phyloP scores from a whole-genome alignment of 805 yeast species.

The Dipodascus geniculatus region DNA sequence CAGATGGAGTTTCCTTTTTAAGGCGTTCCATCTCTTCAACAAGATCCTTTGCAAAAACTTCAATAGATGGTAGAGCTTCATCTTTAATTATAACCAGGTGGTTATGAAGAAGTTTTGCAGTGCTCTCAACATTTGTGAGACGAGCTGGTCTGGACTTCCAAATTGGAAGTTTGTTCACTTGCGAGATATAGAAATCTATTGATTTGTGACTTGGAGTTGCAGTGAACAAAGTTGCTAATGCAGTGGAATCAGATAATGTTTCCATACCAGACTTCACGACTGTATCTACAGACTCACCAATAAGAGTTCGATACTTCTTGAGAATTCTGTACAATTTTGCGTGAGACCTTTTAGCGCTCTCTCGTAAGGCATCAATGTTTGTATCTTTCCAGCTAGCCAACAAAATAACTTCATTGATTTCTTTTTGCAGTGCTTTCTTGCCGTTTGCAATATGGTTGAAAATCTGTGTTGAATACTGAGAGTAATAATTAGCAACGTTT shows the following conservation, averaged over 20 bases:
- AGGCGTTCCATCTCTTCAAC: conserved; percentile 48
- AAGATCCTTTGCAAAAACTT: conserved; percentile 43
- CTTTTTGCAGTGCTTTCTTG: conserved; percentile 56
- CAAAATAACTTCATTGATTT: conserved; percentile 70
- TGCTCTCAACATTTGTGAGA: conserved; percentile 37
- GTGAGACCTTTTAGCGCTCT: conserved; percentile 87
- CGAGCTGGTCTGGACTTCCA: conserved; percentile 51
- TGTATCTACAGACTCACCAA: conserved; percentile 39
- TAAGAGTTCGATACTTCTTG: conserved; percentile 60
- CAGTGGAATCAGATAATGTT: background rate
- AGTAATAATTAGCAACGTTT: conserved; percentile 52
- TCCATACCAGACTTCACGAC: conserved; percentile 35
- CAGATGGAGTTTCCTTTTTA: conserved; percentile 66
- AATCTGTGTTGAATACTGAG: conserved; percentile 49
- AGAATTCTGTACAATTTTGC: conserved; percentile 71
- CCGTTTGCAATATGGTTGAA: conserved; percentile 32
- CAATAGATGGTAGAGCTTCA: conserved; percentile 37
- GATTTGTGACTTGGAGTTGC: background rate
- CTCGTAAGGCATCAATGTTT: conserved; percentile 84
- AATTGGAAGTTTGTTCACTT: conserved; percentile 14
- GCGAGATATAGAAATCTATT: background rate
- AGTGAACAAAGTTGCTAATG: background rate
- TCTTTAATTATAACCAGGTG: conserved; percentile 29
- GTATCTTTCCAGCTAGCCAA: conserved; percentile 97
- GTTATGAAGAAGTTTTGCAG: conserved; percentile 44